Evolutionary conservation across 2,329 filamentous ascomycete genomes (phyloP).

Genomic region (Penicillium sp.): DNA sequence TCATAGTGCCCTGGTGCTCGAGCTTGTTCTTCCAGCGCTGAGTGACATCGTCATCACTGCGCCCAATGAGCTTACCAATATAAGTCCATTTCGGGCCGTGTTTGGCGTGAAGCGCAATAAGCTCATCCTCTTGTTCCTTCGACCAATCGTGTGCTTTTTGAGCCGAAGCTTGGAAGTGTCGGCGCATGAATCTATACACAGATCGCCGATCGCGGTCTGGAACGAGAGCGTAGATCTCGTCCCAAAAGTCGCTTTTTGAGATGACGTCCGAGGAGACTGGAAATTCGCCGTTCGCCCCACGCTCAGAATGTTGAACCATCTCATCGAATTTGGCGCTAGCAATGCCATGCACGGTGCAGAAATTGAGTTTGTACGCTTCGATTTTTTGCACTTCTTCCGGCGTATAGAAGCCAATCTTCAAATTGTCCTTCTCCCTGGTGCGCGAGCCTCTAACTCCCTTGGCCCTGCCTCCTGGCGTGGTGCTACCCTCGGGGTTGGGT

Average conservation of each 20-base stretch:
- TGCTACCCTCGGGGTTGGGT: neutral
- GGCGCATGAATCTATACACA: constrained; percentile 44
- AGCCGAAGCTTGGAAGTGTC: constrained; percentile 42
- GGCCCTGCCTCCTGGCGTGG: neutral
- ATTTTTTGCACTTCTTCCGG: constrained; percentile 32
- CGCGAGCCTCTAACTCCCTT: constrained; percentile 8
- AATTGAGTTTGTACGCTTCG: constrained; percentile 36
- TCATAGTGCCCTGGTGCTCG: constrained; percentile 38
- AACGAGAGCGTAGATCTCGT: constrained; percentile 35
- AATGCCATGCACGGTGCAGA: constrained; percentile 34
- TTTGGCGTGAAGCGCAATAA: constrained; percentile 32
- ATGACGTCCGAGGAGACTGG: constrained; percentile 24
- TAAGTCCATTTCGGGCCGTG: constrained; percentile 39
- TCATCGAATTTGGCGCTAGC: constrained; percentile 28
- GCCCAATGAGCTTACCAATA: constrained; percentile 40
- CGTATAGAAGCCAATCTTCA: constrained; percentile 33
- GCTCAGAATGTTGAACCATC: constrained; percentile 38
- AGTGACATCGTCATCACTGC: constrained; percentile 44
- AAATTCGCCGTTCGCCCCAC: constrained; percentile 23
- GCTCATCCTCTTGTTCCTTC: constrained; percentile 42
- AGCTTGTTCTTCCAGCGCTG: constrained; percentile 47
- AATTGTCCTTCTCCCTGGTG: constrained; percentile 15
- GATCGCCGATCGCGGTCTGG: constrained; percentile 41
- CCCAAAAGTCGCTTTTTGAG: constrained; percentile 39
- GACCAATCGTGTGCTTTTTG: constrained; percentile 44